These are phyloP conservation scores for Batrachochytrium dendrobatidis DNA, from an alignment of 371 early-diverging fungal genomes.

Conservation along the genomic window DNA sequence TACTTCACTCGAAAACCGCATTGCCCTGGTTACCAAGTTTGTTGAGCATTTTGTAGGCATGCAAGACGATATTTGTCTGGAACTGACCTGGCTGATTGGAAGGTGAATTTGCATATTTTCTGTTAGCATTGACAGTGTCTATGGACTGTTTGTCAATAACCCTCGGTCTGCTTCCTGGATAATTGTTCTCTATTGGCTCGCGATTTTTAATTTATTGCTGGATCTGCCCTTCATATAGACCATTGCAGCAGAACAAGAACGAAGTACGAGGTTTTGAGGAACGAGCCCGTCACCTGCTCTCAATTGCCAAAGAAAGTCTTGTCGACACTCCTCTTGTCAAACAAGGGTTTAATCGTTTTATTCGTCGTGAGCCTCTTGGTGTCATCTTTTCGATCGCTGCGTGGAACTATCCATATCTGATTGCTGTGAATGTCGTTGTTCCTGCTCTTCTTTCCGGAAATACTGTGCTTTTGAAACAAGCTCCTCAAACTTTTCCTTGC, in stretches of 20 bases:
- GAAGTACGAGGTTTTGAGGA: slow-evolving; percentile 67
- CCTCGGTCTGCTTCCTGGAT: no score
- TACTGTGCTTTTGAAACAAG: slow-evolving; percentile 71
- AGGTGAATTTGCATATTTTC: slow-evolving; percentile 20
- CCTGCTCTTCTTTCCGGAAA: slow-evolving; percentile 77
- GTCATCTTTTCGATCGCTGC: slow-evolving; percentile 55
- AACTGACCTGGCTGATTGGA: slow-evolving; percentile 66
- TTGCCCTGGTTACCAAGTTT: slow-evolving; percentile 47
- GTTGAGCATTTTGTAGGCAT: slow-evolving; percentile 50
- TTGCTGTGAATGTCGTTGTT: slow-evolving; percentile 64
- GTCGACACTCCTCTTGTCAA: slow-evolving; percentile 40
- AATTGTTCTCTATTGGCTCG: no score
- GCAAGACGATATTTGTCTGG: slow-evolving; percentile 52
- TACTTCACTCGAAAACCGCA: slow-evolving; percentile 46
- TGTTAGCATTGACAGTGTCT: no score
- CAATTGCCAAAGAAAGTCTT: slow-evolving; percentile 58
- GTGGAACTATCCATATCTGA: slow-evolving; percentile 66
- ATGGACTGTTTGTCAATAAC: no score
- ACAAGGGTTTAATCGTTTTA: slow-evolving; percentile 51
- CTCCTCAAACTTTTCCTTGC: slow-evolving; percentile 73
- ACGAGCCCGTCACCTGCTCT: slow-evolving; percentile 66
- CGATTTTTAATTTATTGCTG: no score
- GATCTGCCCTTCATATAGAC: no score
- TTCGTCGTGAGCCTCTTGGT: slow-evolving; percentile 67
- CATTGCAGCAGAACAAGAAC: slow-evolving; percentile 59